A percentile compares a stretch with the other conserved stretches of the same genome.
Conservation (phyloP, 2,329 filamentous ascomycete species). For the Ophiostoma ips region DNA sequence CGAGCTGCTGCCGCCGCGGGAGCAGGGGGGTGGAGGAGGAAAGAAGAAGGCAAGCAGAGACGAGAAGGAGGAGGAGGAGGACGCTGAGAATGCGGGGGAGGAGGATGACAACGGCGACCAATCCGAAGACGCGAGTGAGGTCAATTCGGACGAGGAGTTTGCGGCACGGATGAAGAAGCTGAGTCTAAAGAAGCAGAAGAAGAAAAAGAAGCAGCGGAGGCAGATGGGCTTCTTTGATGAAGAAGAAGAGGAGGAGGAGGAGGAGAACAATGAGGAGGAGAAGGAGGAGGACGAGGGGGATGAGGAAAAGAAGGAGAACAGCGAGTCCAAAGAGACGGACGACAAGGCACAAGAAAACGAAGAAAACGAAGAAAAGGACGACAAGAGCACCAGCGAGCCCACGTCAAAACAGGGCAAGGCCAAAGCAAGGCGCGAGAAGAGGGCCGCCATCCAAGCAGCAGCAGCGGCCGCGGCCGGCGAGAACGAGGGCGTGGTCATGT, state of each 20-base stretch:
- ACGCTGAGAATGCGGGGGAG: not conserved
- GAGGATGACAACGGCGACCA: not conserved
- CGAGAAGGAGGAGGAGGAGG: constrained; percentile 4
- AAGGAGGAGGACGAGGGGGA: constrained; percentile 16
- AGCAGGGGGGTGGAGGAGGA: not conserved
- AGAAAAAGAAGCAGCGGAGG: constrained; percentile 1
- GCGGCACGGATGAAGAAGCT: not conserved
- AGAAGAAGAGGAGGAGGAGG: constrained; percentile 21
- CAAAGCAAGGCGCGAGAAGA: constrained; percentile 14
- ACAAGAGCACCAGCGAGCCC: not conserved
- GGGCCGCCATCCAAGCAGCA: constrained; percentile 10
- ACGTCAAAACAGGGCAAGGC: constrained; percentile 15
- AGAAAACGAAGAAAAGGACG: not conserved
- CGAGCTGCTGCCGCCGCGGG: not conserved
- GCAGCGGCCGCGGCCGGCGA: not conserved
- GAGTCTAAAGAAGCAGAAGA: constrained; percentile 1
- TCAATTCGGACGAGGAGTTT: constrained; percentile 55
- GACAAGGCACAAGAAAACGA: not conserved
- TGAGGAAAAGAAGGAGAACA: constrained; percentile 21
- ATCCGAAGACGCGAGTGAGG: constrained; percentile 49
- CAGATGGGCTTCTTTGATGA: constrained; percentile 21
- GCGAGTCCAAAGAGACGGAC: constrained; percentile 20
- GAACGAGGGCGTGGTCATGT: not conserved
- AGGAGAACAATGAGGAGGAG: constrained; percentile 17
- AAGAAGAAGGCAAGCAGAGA: not conserved